Conservation (phyloP, 495 filamentous ascomycete genomes). For the Penicillium goetzii region DNA sequence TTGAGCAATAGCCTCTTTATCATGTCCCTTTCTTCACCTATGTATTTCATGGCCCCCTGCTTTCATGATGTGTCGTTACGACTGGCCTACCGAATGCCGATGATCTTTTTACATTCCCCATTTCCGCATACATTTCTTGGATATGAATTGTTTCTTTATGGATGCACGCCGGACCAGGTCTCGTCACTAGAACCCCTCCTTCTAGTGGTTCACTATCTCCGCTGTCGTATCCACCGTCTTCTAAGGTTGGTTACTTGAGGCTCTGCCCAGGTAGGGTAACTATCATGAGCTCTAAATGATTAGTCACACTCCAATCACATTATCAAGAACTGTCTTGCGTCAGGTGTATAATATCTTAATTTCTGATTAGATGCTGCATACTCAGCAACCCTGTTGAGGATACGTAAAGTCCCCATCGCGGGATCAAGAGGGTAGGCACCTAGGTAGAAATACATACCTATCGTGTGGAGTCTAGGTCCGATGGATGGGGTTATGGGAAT, state of each 20-base stretch:
- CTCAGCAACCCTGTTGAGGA: too few relatives aligned
- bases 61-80: slow-evolving; percentile 20
- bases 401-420: too few relatives aligned
- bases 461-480: too few relatives aligned
- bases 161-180: slow-evolving; percentile 1
- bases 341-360: too few relatives aligned
- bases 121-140: slow-evolving; percentile 17
- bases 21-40: slow-evolving; percentile 17
- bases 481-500: too few relatives aligned
- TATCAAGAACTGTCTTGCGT: neutral
- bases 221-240: slow-evolving; percentile 5
- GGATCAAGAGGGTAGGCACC: too few relatives aligned
- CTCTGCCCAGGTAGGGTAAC: neutral
- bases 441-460: too few relatives aligned
- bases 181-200: slow-evolving; percentile 14
- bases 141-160: slow-evolving; percentile 12
- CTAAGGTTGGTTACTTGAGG: neutral
- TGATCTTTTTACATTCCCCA: slow-evolving; percentile 23
- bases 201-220: slow-evolving; percentile 1
- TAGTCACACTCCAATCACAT: neutral
- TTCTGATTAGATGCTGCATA: too few relatives aligned
- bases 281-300: neutral
- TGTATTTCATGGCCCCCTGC: slow-evolving; percentile 25
- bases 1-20: slow-evolving; percentile 2
- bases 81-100: slow-evolving; percentile 18